phyloP scores from a whole-genome alignment of 441 rosid genomes.

The Daphne laureola region DNA sequence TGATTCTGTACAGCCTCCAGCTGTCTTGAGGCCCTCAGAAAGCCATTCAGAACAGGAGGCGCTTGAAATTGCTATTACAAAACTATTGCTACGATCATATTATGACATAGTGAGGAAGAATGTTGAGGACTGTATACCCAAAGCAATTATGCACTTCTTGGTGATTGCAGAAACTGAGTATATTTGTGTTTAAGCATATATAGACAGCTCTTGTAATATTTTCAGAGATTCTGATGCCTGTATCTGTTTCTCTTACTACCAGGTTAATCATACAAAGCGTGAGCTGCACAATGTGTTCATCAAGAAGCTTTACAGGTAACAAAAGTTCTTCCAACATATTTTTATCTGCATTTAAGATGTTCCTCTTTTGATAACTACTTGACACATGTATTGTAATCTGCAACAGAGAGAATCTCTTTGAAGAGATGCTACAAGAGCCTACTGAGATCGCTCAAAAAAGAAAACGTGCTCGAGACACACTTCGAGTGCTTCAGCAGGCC shows the following conservation, averaged over 20 bases:
- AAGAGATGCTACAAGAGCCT: slow-evolving; percentile 99
- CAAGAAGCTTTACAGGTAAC: slow-evolving; percentile 34
- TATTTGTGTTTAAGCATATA: slow-evolving; percentile 3
- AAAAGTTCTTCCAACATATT: not conserved
- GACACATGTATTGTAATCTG: slow-evolving; percentile 10
- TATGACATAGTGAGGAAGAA: slow-evolving; percentile 69
- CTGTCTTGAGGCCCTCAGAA: slow-evolving; percentile 45
- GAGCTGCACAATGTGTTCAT: slow-evolving; percentile 51
- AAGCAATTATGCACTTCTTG: slow-evolving; percentile 78
- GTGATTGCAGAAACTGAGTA: slow-evolving; percentile 22
- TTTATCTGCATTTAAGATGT: not conserved
- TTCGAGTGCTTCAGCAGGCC: slow-evolving; percentile 91
- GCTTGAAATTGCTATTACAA: slow-evolving; percentile 53
- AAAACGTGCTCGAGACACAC: slow-evolving; percentile 84
- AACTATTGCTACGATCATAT: slow-evolving; percentile 53
- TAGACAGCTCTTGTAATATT: not conserved
- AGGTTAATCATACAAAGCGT: slow-evolving; percentile 31
- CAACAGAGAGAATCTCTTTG: slow-evolving; percentile 92
- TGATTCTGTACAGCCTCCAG: slow-evolving; percentile 33
- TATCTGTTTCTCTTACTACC: not conserved
- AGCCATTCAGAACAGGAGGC: slow-evolving; percentile 58
- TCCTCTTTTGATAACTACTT: slow-evolving; percentile 2
- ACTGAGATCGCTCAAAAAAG: slow-evolving; percentile 82
- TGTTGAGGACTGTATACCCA: slow-evolving; percentile 57
- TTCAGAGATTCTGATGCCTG: slow-evolving; percentile 10